Conservation (phyloP, 1,284 basidiomycete species). For the Trametes polyzona region DNA sequence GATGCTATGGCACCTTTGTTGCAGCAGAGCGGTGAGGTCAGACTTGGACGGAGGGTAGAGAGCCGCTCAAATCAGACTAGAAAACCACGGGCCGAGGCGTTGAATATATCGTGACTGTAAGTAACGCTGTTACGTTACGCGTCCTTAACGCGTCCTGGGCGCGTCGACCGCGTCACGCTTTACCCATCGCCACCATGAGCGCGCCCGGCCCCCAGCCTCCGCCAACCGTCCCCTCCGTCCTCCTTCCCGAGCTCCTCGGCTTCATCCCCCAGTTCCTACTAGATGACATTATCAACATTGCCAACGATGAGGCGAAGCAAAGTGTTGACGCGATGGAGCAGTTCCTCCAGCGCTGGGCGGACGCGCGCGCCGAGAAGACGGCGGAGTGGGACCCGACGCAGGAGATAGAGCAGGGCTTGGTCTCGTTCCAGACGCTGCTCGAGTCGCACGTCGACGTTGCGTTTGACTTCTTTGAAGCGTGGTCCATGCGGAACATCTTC, state of each 20-base stretch:
- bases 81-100: no score
- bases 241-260: conserved; percentile 66
- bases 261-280: conserved; percentile 71
- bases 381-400: conserved; percentile 61
- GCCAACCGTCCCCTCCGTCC: conserved; percentile 47
- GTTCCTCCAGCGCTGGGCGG: conserved; percentile 72
- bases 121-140: conserved; percentile 4
- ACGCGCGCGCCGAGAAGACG: conserved; percentile 50
- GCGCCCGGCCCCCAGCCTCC: conserved; percentile 22
- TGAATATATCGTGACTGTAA: background rate
- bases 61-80: no score
- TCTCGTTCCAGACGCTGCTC: conserved; percentile 76
- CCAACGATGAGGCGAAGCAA: conserved; percentile 69
- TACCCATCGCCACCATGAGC: conserved; percentile 21
- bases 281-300: conserved; percentile 70
- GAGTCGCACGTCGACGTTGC: conserved; percentile 80
- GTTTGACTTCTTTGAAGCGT: conserved; percentile 81
- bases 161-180: conserved; percentile 6
- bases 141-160: conserved; percentile 10
- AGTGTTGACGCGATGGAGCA: conserved; percentile 76
- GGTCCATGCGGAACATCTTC: conserved; percentile 79
- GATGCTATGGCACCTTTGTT: no score
- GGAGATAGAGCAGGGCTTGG: conserved; percentile 74
- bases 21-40: no score
- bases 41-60: no score